These are phyloP conservation scores for Aspergillus sojae DNA, from an alignment of 2,329 filamentous ascomycete species.

Conservation along the genomic window DNA sequence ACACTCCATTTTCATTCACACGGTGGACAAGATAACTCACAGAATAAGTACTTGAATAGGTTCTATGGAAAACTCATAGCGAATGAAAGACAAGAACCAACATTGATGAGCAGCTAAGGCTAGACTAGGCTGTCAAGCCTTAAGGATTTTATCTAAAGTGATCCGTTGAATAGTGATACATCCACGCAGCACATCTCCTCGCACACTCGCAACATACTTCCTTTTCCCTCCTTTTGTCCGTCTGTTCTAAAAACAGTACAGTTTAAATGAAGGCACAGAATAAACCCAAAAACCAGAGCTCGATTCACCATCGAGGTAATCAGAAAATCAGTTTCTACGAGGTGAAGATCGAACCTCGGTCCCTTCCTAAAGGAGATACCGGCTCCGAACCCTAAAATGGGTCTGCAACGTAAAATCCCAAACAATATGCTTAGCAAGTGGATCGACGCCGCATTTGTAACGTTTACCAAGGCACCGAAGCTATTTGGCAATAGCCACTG, in stretches of 20 bases:
- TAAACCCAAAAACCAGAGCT: neutral
- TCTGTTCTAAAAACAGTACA: neutral
- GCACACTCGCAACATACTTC: neutral
- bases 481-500: neutral
- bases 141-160: neutral
- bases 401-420: neutral
- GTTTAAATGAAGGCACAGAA: neutral
- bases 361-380: neutral
- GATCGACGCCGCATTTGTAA: neutral
- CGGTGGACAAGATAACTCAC: too few relatives aligned
- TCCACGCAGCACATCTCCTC: too few relatives aligned
- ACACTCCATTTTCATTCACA: too few relatives aligned
- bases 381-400: neutral
- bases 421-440: neutral
- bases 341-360: neutral
- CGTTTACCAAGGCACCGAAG: neutral
- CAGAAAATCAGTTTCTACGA: neutral
- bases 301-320: neutral
- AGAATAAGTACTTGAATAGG: too few relatives aligned
- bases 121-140: neutral
- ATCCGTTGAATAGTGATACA: neutral
- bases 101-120: too few relatives aligned
- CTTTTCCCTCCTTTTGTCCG: neutral
- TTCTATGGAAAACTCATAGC: too few relatives aligned
- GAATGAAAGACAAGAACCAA: too few relatives aligned